These are phyloP conservation scores for Pugionium dolabratum DNA, from an alignment of 345 rosid genomes.

Conservation along the genomic window DNA sequence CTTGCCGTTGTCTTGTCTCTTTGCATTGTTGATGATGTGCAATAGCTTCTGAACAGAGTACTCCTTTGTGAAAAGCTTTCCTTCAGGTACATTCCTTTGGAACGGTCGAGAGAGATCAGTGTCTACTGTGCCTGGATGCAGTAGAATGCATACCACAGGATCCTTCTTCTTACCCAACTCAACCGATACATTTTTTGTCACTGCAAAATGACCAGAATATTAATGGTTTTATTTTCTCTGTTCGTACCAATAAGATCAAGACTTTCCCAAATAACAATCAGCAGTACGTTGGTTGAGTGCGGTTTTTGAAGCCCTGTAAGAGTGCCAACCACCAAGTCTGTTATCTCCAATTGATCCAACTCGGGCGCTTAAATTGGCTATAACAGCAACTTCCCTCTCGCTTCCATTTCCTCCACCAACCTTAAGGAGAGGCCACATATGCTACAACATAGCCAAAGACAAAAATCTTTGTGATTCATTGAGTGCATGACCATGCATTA, in stretches of 20 bases:
- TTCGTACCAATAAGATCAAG: conserved; percentile 13
- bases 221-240: neutral
- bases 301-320: conserved; percentile 85
- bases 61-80: conserved; percentile 81
- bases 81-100: conserved; percentile 76
- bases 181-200: conserved; percentile 66
- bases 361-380: conserved; percentile 88
- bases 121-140: conserved; percentile 97
- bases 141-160: conserved; percentile 68
- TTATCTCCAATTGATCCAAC: conserved; percentile 90
- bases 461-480: neutral
- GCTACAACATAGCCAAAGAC: conserved; percentile 54
- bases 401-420: conserved; percentile 76
- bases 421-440: conserved; percentile 93
- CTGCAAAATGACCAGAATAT: conserved; percentile 42
- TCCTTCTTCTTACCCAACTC: conserved; percentile 80
- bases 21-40: conserved; percentile 63
- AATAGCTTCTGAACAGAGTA: conserved; percentile 70
- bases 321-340: conserved; percentile 86
- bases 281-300: conserved; percentile 79
- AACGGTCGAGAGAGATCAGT: conserved; percentile 88
- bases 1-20: conserved; percentile 69
- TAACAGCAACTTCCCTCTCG: conserved; percentile 72
- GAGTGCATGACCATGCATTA: neutral
- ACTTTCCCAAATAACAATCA: neutral